Base-by-base conservation (phyloP, 2,329 filamentous ascomycete species). In the Aspergillus intermedius region DNA sequence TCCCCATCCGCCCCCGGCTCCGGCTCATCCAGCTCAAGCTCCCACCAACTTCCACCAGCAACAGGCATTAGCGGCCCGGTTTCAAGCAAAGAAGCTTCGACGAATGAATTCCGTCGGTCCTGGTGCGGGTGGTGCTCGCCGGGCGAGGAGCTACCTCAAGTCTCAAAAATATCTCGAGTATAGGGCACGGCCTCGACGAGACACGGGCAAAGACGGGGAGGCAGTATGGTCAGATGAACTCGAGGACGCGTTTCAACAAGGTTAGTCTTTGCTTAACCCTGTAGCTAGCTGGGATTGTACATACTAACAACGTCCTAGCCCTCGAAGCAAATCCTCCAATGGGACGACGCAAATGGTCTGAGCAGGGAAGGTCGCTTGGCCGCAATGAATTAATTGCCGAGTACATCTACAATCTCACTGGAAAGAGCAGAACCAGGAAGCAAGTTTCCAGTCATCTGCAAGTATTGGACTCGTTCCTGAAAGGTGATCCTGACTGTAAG, bases 391-490 rank as follows among this genome's bases (percentile, higher is more conserved):
- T 83, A 42, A 81, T 84, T 51, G 74, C 80, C 19, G 74, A 80
- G 55, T 79, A 75, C 46, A 83, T 84, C 50, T 66, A 70, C 54
- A 74, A 74, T 48, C 68, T 73, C 49, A 83, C 80, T 5, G 78
- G 80, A 19, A 75, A 75, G 48, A 60, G 57, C 22, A 71, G 81
- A 46, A 67, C 64, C 13, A 71, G 81, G 45, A 84, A 84, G 61
- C 78, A 83, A 58, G 77, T 84, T 4, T 83, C 81, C 0, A 84
- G 81, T 56, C 81, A 84, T 59, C 74, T 83, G 22, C 81, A 84
- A 62, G 80, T 83, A 2, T 68, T 84, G 17, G 80, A 81, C 60
- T 74, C 72, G 10, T 77, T 79, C 50, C 67, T 83, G 34, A 71
- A 72, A 53, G 70, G 74, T 4, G 74, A 80, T 51, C 73, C 75